These are phyloP conservation scores for Glycyrrhiza uralensis DNA, from an alignment of 306 rosid genomes.

Conservation along the genomic window DNA sequence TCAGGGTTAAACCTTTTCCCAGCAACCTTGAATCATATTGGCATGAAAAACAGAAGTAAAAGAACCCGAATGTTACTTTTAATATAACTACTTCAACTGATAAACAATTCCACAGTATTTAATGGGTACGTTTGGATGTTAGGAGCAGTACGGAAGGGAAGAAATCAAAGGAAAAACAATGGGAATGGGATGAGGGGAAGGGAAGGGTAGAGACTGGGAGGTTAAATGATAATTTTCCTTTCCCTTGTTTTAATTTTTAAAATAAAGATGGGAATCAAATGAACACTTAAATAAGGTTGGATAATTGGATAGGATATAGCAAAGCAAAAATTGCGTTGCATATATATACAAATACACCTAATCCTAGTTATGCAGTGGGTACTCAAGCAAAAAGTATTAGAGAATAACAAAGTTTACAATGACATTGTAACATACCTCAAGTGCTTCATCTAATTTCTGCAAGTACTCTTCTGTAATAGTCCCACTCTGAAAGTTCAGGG, in stretches of 20 bases:
- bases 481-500: conserved; percentile 62
- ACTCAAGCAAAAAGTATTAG: neutral
- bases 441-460: conserved; percentile 73
- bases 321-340: neutral
- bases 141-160: neutral
- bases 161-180: neutral
- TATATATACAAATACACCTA: neutral
- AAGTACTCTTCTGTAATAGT: conserved; percentile 68
- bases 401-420: neutral
- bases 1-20: conserved; percentile 62
- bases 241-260: neutral
- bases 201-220: neutral
- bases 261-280: neutral
- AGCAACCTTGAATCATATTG: conserved; percentile 57
- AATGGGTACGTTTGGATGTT: neutral
- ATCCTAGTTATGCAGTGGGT: neutral
- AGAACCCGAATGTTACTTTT: neutral
- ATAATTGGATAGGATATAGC: neutral
- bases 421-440: conserved; percentile 51
- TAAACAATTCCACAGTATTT: neutral
- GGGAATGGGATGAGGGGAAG: neutral
- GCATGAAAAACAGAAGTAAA: conserved; percentile 15
- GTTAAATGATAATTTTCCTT: neutral
- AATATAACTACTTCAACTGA: conserved; percentile 2
- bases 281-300: neutral